Conservation (phyloP, 2,329 filamentous ascomycete species). For the Pseudonectria foliicola region DNA sequence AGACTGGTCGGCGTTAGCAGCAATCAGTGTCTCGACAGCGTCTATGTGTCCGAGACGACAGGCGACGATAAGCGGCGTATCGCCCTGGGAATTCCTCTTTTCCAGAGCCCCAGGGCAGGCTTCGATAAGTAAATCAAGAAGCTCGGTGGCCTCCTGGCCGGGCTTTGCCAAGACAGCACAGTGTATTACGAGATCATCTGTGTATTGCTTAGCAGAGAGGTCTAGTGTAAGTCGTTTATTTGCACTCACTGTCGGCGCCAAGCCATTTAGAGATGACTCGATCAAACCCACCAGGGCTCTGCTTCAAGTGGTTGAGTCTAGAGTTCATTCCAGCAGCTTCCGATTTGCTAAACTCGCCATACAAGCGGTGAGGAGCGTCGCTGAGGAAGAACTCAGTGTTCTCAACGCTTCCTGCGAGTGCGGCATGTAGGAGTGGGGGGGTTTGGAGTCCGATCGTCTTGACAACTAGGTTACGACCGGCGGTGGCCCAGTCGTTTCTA, state of each 20-base stretch:
- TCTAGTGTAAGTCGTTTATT: constrained; percentile 1
- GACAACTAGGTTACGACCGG: constrained; percentile 42
- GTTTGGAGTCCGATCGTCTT: constrained; percentile 34
- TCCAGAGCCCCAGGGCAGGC: constrained; percentile 56
- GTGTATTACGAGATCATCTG: constrained; percentile 59
- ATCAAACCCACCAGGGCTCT: constrained; percentile 56
- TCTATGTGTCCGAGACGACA: constrained; percentile 48
- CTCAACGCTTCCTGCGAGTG: constrained; percentile 50
- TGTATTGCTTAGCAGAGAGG: constrained; percentile 13
- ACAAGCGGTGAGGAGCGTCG: constrained; percentile 59
- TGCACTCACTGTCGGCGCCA: constrained; percentile 46
- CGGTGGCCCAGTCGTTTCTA: constrained; percentile 63
- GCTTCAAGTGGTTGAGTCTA: constrained; percentile 53
- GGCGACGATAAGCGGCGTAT: constrained; percentile 64
- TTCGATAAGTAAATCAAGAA: constrained; percentile 61
- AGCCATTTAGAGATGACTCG: constrained; percentile 57
- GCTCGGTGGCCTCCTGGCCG: constrained; percentile 35
- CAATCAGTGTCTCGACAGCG: constrained; percentile 54
- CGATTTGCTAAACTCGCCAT: constrained; percentile 58
- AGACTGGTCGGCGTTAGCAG: constrained; percentile 63
- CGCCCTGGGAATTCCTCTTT: constrained; percentile 47
- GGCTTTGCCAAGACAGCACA: constrained; percentile 48
- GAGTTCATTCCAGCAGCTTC: constrained; percentile 53
- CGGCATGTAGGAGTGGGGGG: constrained; percentile 56
- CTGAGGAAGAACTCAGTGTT: constrained; percentile 72